Percentiles rank a stretch among this genome's conserved stretches.
Conservation (phyloP, 2,329 filamentous ascomycete species). For the Trichoderma simmonsii region DNA sequence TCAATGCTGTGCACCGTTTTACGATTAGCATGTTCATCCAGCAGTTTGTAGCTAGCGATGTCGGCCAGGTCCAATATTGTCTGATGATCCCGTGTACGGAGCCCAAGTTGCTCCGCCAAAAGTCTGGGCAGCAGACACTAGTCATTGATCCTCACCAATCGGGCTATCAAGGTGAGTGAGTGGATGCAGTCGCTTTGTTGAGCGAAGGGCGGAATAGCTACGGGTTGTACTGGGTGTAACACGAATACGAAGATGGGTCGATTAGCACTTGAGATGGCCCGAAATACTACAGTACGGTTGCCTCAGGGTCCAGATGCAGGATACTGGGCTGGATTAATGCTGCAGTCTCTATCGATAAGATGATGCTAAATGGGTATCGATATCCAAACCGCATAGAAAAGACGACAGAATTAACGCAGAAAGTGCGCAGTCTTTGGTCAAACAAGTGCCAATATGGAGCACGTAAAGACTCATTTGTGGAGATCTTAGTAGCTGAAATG, state of each 20-base stretch:
- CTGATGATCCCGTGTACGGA: neutral
- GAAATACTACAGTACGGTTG: neutral
- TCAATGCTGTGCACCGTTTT: neutral
- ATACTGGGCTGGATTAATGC: neutral
- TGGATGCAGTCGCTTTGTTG: neutral
- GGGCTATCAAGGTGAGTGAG: neutral
- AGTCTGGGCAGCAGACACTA: neutral
- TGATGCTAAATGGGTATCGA: neutral
- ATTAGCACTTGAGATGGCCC: neutral
- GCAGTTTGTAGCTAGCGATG: neutral
- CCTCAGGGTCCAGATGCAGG: neutral
- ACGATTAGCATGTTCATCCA: neutral
- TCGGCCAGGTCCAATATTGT: neutral
- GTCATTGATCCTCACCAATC: neutral
- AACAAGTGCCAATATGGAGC: neutral
- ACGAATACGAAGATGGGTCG: constrained; percentile 2
- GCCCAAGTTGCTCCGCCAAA: neutral
- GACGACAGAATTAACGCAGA: neutral
- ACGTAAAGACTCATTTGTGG: neutral
- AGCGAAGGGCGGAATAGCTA: neutral
- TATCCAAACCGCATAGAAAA: neutral
- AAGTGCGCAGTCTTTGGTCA: neutral
- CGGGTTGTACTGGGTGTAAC: neutral
- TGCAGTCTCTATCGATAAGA: neutral
- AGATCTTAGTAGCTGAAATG: neutral